Evolutionary conservation across 345 rosid species (phyloP), one percentile per base, ranked within the genome.

Genomic region (Sonneratia caseolaris): DNA sequence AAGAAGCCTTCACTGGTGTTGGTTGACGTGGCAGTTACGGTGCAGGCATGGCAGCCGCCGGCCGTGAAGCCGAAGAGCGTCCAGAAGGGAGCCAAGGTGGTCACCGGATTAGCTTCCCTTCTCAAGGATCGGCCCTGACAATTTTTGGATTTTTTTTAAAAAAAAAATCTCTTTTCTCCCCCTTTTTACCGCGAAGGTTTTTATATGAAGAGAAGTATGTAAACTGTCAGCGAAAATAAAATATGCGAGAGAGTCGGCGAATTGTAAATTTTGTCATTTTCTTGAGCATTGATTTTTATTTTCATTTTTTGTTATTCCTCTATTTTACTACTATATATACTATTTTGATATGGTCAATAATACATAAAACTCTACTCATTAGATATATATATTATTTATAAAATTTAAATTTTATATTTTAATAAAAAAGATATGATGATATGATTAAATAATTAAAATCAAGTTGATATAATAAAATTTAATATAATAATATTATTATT

Each of bases 101-200:
- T 83, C 18, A 79, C 87, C 56, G 92, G 90, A 38, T 27, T 89
- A 80, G 83, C 95, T 68, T 81, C 89, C 2, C 79, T 84, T 21
- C 82, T 86, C 24, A 85, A 75, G 64, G 83, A 76, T 24, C 35
- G 24, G 68, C 76, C 88, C 85, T 87, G 42, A 32, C 68, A 64
- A 64, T 3, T 64, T 64, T 64, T 64, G 62, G 18, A 15, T 12
- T 49, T 49, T 13, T 49, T 49, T 49, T 12, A 49, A 49, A 49
- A 22, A 49, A 49, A 22, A 12, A 24, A 5, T 19, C 5, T 56
- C n/a, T 56, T 21, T 4, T 15, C 13, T 5, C 10, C 15, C 55
- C 16, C 32, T 56, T 56, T 56, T 19, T 19, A 56, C 62, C 62
- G 62, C 62, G 62, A 56, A 56, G 55, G 18, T 22, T 19, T 21